phyloP scores from a whole-genome alignment of 2,329 filamentous ascomycete genomes.

The Colletotrichum scovillei region DNA sequence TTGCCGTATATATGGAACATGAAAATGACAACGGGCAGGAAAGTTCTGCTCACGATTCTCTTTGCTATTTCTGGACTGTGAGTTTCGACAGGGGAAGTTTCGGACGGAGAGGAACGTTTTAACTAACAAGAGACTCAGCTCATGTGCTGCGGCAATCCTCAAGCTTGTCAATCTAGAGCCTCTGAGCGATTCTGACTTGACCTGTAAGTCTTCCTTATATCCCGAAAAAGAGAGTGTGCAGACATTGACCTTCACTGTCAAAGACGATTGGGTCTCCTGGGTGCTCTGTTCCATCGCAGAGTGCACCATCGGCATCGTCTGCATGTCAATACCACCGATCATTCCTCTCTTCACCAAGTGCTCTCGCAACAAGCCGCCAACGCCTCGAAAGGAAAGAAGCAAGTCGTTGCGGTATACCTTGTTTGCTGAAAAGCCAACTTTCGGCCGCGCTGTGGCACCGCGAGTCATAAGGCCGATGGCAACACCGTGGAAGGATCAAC shows the following conservation, averaged over 20 bases:
- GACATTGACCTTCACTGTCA: too few species aligned
- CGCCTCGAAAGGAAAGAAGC: background rate
- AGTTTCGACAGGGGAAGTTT: conserved; percentile 15
- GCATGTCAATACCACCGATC: conserved; percentile 47
- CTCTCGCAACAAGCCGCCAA: background rate
- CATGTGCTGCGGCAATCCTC: conserved; percentile 41
- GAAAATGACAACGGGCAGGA: conserved; percentile 40
- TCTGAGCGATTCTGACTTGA: conserved; percentile 41
- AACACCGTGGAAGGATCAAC: conserved; percentile 28
- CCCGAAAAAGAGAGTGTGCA: too few species aligned
- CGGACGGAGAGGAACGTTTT: background rate
- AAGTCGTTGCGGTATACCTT: background rate
- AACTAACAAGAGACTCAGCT: conserved; percentile 35
- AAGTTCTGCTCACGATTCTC: conserved; percentile 41
- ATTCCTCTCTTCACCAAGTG: conserved; percentile 38
- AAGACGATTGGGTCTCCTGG: conserved; percentile 43
- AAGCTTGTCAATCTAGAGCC: conserved; percentile 41
- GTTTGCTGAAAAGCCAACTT: background rate
- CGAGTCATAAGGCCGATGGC: conserved; percentile 29
- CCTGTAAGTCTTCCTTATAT: conserved; percentile 39
- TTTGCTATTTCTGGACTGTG: conserved; percentile 46
- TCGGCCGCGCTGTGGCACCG: background rate
- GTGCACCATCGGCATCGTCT: conserved; percentile 46
- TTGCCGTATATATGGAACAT: conserved; percentile 44
- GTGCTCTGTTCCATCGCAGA: conserved; percentile 47